Evolutionary conservation across 257 asterid genomes (phyloP), one percentile per base, ranked within the genome.

Genomic region (Primulina eburnea): DNA sequence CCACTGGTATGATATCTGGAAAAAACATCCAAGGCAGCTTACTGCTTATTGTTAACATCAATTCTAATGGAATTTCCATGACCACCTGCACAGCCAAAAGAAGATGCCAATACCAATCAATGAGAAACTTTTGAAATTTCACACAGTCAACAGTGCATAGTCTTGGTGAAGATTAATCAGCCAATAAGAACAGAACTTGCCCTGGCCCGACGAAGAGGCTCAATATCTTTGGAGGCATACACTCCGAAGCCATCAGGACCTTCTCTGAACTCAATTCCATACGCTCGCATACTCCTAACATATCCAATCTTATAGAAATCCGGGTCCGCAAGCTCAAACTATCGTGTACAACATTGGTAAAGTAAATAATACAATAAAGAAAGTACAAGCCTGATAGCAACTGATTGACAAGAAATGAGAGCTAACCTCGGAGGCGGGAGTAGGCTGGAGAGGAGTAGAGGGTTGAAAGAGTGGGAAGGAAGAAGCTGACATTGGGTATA

Each of bases 21-120:
- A 90, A 93, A 81, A 93, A 93, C 97, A 93, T 93, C 97, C 99
- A 93, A 6, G 99, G 99, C 68, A 85, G 88, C 86, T 86, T 90
- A 76, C 89, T 86, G 77, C 96, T 93, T 58, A 93, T 88, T 20
- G 99, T 89, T 78, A 93, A 80, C 99, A 93, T 93, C 84, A 93
- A 77, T 82, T 93, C 99, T 71, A 93, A 69, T 12, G 99, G 99
- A 74, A 93, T 89, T 83, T 90, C 99, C 99, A 93, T 93, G 74
- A 93, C 89, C 74, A 93, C 84, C 99, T 93, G 86, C 73, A 78
- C 75, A 80, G 17, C 61, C 79, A 77, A 64, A 50, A 35, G 14
- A 50, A 78, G 52, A 56, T 60, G 62, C 50, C 67, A 71, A 43
- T 37, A 24, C 35, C 62, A 68, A 52, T 33, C 34, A 64, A 56